A percentile compares a stretch with the other conserved stretches of the same genome.
phyloP scores from a whole-genome alignment of 805 yeast species.

The Wickerhamiella nectarea region DNA sequence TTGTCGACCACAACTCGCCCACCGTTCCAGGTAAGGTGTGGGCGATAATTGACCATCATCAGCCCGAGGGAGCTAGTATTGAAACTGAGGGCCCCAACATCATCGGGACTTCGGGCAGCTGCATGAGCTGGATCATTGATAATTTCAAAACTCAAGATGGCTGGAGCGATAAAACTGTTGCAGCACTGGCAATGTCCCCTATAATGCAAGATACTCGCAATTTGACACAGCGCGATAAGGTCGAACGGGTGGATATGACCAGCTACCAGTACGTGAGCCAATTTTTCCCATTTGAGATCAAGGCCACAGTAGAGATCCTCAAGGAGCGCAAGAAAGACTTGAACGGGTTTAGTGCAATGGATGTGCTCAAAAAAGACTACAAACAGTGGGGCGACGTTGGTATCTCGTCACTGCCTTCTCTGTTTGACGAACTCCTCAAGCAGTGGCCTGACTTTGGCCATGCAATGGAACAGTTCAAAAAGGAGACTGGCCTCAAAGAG shows the following conservation, averaged over 20 bases:
- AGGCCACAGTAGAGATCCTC: conserved; percentile 20
- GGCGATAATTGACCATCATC: conserved; percentile 77
- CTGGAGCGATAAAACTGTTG: conserved; percentile 27
- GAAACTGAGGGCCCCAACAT: conserved; percentile 42
- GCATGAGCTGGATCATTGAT: conserved; percentile 58
- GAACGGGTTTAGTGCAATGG: conserved; percentile 42
- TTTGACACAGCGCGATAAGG: conserved; percentile 35
- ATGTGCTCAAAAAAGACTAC: conserved; percentile 70
- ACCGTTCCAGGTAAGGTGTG: conserved; percentile 30
- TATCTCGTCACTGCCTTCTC: conserved; percentile 59
- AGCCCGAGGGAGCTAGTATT: conserved; percentile 41
- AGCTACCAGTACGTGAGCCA: conserved; percentile 31
- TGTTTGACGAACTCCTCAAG: conserved; percentile 39
- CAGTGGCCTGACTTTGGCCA: conserved; percentile 22
- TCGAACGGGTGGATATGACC: conserved; percentile 42
- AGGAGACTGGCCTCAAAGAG: conserved; percentile 28
- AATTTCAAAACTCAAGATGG: conserved; percentile 33
- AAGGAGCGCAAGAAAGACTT: conserved; percentile 47
- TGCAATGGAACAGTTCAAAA: conserved; percentile 24
- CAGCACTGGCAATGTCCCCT: conserved; percentile 48
- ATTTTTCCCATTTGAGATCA: conserved; percentile 20
- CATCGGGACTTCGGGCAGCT: conserved; percentile 56
- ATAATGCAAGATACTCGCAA: conserved; percentile 64
- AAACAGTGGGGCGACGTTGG: conserved; percentile 63
- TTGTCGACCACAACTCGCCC: conserved; percentile 54